These are phyloP conservation scores for Helianthus annuus DNA, from an alignment of 129 eudicot genomes.

Conservation along the genomic window DNA sequence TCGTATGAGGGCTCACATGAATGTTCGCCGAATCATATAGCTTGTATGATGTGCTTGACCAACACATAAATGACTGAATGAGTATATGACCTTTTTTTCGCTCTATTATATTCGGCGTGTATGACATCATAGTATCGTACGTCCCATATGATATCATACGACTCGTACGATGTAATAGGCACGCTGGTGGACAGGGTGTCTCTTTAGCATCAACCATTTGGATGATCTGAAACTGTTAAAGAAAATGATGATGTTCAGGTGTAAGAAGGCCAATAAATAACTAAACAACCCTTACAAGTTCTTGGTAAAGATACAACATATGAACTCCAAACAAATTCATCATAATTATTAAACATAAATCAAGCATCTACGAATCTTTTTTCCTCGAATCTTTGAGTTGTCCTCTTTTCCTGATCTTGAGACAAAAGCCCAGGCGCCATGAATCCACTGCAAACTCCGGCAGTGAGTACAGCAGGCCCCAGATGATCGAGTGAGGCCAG, in stretches of 20 bases:
- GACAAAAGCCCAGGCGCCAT: slow-evolving; percentile 61
- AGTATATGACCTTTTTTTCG: too few relatives aligned
- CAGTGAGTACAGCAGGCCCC: slow-evolving; percentile 50
- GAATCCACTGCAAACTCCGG: slow-evolving; percentile 62
- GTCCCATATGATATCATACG: too few relatives aligned
- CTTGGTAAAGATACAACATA: slow-evolving; percentile 15
- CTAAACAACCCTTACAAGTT: slow-evolving; percentile 10
- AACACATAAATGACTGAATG: too few relatives aligned
- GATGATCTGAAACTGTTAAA: neutral
- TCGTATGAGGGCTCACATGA: too few relatives aligned
- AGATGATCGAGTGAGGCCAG: slow-evolving; percentile 76
- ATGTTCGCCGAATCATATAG: too few relatives aligned
- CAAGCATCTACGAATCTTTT: slow-evolving; percentile 36
- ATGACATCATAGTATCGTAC: too few relatives aligned
- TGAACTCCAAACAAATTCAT: neutral
- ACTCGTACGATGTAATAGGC: too few relatives aligned
- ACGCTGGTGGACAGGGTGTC: too few relatives aligned
- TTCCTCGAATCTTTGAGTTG: slow-evolving; percentile 72
- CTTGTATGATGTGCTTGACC: too few relatives aligned
- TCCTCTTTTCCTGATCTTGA: slow-evolving; percentile 66
- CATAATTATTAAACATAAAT: neutral
- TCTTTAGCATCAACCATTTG: too few relatives aligned
- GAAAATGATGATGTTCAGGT: too few relatives aligned
- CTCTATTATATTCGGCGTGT: too few relatives aligned
- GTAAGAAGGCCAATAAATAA: neutral